Evolutionary conservation across 768 basidiomycete species (phyloP).

Genomic region (Strobilomyces dryophilus): DNA sequence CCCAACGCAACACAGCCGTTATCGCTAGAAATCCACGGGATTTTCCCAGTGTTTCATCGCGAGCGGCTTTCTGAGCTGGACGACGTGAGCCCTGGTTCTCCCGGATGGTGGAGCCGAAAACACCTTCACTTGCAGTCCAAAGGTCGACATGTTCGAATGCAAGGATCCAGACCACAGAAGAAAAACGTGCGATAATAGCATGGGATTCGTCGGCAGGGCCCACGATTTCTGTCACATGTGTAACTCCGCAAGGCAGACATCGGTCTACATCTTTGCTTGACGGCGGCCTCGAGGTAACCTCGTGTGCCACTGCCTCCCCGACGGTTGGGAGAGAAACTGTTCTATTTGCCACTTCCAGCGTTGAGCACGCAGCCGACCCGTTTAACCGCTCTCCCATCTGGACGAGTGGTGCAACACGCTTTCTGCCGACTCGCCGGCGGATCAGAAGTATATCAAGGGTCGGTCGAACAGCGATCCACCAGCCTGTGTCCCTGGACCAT

Average conservation of each 20-base stretch:
- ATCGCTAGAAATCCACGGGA: background rate
- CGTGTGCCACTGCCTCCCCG: constrained; percentile 16
- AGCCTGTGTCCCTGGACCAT: background rate
- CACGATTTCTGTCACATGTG: constrained; percentile 6
- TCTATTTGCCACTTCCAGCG: constrained; percentile 4
- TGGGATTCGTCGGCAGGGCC: constrained; percentile 16
- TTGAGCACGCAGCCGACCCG: background rate
- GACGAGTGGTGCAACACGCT: constrained; percentile 4
- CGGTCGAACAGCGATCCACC: background rate
- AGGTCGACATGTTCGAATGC: constrained; percentile 1
- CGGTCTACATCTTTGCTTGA: constrained; percentile 8
- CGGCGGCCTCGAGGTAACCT: constrained; percentile 22
- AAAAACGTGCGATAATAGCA: constrained; percentile 18
- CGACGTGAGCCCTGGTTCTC: background rate
- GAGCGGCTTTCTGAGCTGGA: background rate
- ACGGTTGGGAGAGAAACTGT: constrained; percentile 12
- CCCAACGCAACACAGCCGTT: constrained; percentile 7
- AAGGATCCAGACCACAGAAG: background rate
- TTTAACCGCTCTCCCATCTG: background rate
- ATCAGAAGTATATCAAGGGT: background rate
- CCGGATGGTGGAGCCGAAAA: background rate
- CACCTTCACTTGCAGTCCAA: constrained; percentile 6
- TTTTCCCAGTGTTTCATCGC: constrained; percentile 7
- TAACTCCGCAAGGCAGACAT: constrained; percentile 10
- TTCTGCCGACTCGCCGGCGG: background rate